phyloP scores from a whole-genome alignment of 2,329 filamentous ascomycete genomes.

The Xylaria sp. region DNA sequence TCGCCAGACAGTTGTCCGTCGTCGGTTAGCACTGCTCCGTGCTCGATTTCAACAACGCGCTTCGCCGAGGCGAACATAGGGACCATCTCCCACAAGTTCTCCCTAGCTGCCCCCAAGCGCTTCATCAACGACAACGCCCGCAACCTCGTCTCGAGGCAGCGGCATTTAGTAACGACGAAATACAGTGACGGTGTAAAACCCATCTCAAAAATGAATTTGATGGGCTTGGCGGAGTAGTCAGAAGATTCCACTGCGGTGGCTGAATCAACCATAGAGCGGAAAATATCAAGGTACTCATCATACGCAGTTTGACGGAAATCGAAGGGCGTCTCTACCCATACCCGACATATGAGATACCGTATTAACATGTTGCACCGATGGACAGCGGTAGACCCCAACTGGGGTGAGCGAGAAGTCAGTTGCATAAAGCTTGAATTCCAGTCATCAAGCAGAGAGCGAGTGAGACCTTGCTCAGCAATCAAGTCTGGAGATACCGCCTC shows the following conservation, averaged over 20 bases:
- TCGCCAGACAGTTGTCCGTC: conserved; percentile 25
- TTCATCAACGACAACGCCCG: conserved; percentile 43
- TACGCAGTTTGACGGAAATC: conserved; percentile 43
- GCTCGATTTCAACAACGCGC: conserved; percentile 48
- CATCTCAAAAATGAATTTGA: conserved; percentile 50
- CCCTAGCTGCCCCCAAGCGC: conserved; percentile 39
- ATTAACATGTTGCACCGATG: conserved; percentile 36
- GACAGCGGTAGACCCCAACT: neutral
- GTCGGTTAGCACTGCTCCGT: conserved; percentile 39
- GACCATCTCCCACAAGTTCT: conserved; percentile 46
- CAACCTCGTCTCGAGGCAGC: conserved; percentile 44
- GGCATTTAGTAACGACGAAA: conserved; percentile 48
- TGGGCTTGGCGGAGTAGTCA: neutral
- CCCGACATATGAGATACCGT: conserved; percentile 40
- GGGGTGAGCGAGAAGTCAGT: conserved; percentile 8
- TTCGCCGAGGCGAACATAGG: conserved; percentile 42
- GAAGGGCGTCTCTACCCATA: conserved; percentile 44
- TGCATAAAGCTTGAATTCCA: conserved; percentile 41
- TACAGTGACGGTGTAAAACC: conserved; percentile 47
- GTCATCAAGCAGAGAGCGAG: conserved; percentile 33
- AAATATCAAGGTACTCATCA: conserved; percentile 41
- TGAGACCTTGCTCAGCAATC: conserved; percentile 31
- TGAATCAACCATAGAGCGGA: conserved; percentile 40
- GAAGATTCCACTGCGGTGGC: conserved; percentile 28
- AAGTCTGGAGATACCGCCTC: conserved; percentile 27